Percentiles rank a stretch among this genome's conserved stretches.
Conservation (phyloP, 495 filamentous ascomycete species). For the Talaromyces stipitatus region DNA sequence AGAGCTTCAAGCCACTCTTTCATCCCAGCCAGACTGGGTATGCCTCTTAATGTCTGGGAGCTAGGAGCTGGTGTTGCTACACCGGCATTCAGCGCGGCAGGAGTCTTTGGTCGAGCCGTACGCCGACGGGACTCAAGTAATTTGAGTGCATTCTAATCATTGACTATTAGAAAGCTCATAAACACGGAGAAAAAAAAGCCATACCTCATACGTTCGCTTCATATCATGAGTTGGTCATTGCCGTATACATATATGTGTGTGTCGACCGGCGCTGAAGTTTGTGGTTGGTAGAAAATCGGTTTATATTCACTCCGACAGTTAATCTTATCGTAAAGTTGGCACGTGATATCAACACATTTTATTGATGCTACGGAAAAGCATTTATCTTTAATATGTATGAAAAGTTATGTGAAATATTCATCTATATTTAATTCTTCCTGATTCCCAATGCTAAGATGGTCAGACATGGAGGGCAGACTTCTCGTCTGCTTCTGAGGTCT, state of each 20-base stretch:
- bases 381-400: too few species aligned
- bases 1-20: constrained; percentile 19
- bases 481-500: background rate
- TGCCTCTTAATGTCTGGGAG: constrained; percentile 8
- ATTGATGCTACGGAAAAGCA: too few species aligned
- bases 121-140: background rate
- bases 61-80: background rate
- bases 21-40: constrained; percentile 19
- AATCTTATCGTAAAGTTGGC: too few species aligned
- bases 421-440: background rate
- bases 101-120: background rate
- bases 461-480: too few species aligned
- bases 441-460: too few species aligned
- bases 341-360: too few species aligned
- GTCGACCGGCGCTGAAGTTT: too few species aligned
- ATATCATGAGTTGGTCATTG: background rate
- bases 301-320: too few species aligned
- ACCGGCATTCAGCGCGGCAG: background rate
- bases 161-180: background rate
- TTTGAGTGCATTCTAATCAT: background rate
- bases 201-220: background rate
- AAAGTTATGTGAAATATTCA: too few species aligned
- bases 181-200: background rate
- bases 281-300: background rate
- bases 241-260: too few species aligned